Base-by-base conservation (phyloP, 2,329 filamentous ascomycete genomes). In the Aspergillus terreus region DNA sequence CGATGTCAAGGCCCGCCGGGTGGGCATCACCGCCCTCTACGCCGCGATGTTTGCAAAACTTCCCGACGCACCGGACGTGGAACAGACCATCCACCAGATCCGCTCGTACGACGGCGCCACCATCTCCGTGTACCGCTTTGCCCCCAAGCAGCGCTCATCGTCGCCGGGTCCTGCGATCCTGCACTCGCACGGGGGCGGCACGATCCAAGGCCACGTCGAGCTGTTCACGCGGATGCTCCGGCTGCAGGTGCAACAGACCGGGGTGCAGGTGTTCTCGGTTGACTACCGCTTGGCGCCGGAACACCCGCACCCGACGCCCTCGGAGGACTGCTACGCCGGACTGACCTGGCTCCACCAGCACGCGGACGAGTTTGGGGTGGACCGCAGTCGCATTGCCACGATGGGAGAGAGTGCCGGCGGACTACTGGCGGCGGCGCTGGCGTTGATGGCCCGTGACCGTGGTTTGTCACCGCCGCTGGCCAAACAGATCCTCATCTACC, bases 401-500 rank as follows among this genome's bases (percentile, higher is more conserved):
- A 67, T 70, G 46, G 77, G 76, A 4, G 69, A 72, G 40, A 75
- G 71, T 27, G 76, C 71, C 0, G 77, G 77, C 2, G 76, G 69
- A 12, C 70, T 68, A 2, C 59, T 78, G 1, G 73, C 73, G 0
- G 71, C 74, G 1, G 66, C 63, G 6, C 58, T 72, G 30, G 65
- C 69, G 1, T 58, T 77, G 44, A 63, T 73, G 53, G 72, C 72
- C 6, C 60, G 72, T 17, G 69, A 75, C 52, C 53, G 60, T 46
- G 57, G 38, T 10, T 50, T 61, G 4, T 58, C 52, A 41, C 72
- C 59, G 49, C 63, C 57, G 36, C 56, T 70, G 49, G 69, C 61
- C 38, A 73, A 69, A 61, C 70, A 77, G 61, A 66, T 78, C 42
- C 67, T 79, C 10, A 63, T 75, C 43, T 74, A 74, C 45, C 76